phyloP scores from a whole-genome alignment of 108 stramenopile species.

The Conticribra guillardii region DNA sequence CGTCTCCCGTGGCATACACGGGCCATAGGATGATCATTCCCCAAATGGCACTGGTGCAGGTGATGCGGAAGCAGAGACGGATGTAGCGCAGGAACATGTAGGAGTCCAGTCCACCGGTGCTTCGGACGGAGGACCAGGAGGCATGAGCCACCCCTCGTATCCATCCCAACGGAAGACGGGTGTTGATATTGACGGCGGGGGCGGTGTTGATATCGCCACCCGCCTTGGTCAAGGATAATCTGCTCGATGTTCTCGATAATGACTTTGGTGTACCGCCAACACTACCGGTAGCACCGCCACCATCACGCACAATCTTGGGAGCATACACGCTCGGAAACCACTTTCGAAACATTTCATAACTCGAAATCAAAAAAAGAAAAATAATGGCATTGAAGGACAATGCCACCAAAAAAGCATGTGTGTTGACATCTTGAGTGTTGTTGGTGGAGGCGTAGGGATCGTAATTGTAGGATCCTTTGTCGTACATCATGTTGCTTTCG shows the following conservation, averaged over 20 bases:
- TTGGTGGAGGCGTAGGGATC: constrained; percentile 24
- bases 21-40: constrained; percentile 63
- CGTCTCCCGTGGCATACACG: constrained; percentile 52
- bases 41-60: constrained; percentile 56
- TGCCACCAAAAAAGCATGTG: constrained; percentile 75
- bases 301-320: constrained; percentile 25
- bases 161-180: constrained; percentile 71
- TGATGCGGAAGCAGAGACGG: constrained; percentile 61
- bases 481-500: constrained; percentile 1
- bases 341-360: constrained; percentile 74
- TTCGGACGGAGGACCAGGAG: constrained; percentile 72
- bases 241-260: constrained; percentile 9
- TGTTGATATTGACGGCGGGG: constrained; percentile 36
- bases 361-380: constrained; percentile 66
- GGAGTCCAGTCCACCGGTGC: constrained; percentile 64
- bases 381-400: constrained; percentile 68
- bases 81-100: constrained; percentile 76
- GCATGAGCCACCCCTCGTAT: constrained; percentile 64
- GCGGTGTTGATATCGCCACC: background rate
- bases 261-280: too few species aligned
- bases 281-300: background rate
- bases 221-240: background rate
- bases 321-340: constrained; percentile 76
- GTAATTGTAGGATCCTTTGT: constrained; percentile 9
- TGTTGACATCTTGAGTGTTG: constrained; percentile 70